phyloP scores from a whole-genome alignment of 129 eudicot genomes.

The Flaveria trinervia region DNA sequence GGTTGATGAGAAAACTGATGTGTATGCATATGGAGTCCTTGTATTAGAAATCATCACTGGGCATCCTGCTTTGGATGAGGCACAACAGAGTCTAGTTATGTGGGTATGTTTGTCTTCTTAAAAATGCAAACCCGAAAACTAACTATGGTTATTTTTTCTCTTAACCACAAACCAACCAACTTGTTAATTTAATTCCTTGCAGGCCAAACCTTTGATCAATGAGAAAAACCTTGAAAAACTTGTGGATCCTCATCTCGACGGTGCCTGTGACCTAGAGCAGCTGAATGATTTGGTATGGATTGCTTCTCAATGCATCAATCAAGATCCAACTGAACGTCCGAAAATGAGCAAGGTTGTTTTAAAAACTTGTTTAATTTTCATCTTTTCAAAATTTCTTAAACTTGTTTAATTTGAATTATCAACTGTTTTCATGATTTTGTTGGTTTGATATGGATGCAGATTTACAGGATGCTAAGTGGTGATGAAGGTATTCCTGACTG shows the following conservation, averaged over 20 bases:
- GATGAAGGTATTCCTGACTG: conserved; percentile 43
- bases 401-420: neutral
- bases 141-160: neutral
- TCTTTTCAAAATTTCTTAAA: neutral
- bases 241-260: conserved; percentile 66
- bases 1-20: conserved; percentile 88
- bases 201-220: conserved; percentile 74
- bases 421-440: neutral
- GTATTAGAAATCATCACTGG: conserved; percentile 75
- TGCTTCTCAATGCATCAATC: conserved; percentile 63
- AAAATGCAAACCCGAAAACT: conserved; percentile 11
- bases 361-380: neutral
- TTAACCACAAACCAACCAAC: neutral
- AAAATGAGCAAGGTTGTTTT: conserved; percentile 65
- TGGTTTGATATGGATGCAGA: conserved; percentile 41
- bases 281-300: conserved; percentile 53
- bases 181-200: conserved; percentile 9
- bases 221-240: conserved; percentile 45
- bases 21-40: conserved; percentile 84
- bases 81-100: conserved; percentile 75
- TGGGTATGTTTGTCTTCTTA: conserved; percentile 61
- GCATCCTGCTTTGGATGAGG: conserved; percentile 76
- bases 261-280: conserved; percentile 62
- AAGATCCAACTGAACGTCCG: conserved; percentile 63
- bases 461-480: conserved; percentile 64